These are phyloP conservation scores for Persicaria tinctoria DNA, from an alignment of 148 eudicot genomes.

Conservation along the genomic window DNA sequence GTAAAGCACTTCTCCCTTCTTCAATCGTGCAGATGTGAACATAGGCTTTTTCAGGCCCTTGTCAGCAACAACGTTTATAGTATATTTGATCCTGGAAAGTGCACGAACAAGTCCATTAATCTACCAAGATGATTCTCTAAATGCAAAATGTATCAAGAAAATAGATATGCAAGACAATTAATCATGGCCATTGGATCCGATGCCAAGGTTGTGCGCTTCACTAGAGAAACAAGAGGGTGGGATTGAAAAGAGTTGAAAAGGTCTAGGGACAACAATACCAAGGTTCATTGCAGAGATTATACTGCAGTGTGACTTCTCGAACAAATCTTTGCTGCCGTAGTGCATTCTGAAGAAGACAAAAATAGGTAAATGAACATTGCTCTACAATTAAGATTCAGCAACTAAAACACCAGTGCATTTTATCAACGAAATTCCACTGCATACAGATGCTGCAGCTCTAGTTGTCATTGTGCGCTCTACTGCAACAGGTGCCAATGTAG, in stretches of 20 bases:
- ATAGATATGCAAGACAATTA: background rate
- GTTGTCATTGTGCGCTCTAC: slow-evolving; percentile 99
- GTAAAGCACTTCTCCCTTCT: slow-evolving; percentile 95
- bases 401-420: background rate
- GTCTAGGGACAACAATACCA: slow-evolving; percentile 45
- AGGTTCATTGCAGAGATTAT: slow-evolving; percentile 93
- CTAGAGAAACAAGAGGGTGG: background rate
- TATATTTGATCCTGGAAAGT: slow-evolving; percentile 77
- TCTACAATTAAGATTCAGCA: background rate
- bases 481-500: slow-evolving; percentile 96
- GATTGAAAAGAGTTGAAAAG: background rate
- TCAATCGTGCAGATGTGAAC: slow-evolving; percentile 89
- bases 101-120: background rate
- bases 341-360: slow-evolving; percentile 57
- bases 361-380: background rate
- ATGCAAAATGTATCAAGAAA: background rate
- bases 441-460: slow-evolving; percentile 97
- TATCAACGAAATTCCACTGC: background rate
- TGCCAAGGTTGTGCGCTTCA: background rate
- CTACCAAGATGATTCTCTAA: background rate
- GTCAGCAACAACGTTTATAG: slow-evolving; percentile 89
- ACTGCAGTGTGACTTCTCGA: slow-evolving; percentile 89
- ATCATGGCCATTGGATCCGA: background rate
- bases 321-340: slow-evolving; percentile 92
- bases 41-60: slow-evolving; percentile 87